Percentiles rank a stretch among this genome's conserved stretches.
These are phyloP conservation scores for Aureobasidium sp. DNA, from an alignment of 2,329 filamentous ascomycete genomes.

Conservation along the genomic window DNA sequence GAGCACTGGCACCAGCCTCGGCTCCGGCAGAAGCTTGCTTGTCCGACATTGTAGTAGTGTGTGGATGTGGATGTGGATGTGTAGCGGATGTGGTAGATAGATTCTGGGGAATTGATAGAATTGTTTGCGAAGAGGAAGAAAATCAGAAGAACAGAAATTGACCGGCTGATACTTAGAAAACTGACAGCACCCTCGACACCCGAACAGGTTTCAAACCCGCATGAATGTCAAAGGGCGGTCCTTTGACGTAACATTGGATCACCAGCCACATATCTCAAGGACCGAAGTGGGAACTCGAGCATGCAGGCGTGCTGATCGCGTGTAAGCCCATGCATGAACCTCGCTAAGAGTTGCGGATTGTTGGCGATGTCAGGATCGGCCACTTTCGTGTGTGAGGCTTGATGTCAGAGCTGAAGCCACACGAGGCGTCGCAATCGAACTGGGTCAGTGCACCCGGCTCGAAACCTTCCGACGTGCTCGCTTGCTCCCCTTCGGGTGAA, in stretches of 20 bases:
- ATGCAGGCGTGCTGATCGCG: slow-evolving; percentile 15
- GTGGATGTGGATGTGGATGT: slow-evolving; percentile 21
- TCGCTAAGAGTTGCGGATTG: slow-evolving; percentile 7
- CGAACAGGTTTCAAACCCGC: slow-evolving; percentile 16
- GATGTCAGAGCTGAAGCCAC: neutral
- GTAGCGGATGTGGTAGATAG: neutral
- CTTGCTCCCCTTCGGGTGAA: neutral
- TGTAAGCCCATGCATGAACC: neutral
- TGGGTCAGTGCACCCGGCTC: slow-evolving; percentile 2
- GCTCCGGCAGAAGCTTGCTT: slow-evolving; percentile 21
- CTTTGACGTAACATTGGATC: slow-evolving; percentile 17
- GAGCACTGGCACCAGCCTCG: slow-evolving; percentile 16
- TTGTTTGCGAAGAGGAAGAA: slow-evolving; percentile 2
- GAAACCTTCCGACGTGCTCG: slow-evolving; percentile 2
- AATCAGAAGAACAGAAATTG: neutral
- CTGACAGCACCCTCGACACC: neutral
- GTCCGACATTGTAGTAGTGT: slow-evolving; percentile 21
- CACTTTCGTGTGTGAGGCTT: slow-evolving; percentile 8
- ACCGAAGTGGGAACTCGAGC: slow-evolving; percentile 9
- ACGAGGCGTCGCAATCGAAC: slow-evolving; percentile 9
- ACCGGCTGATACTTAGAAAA: slow-evolving; percentile 15
- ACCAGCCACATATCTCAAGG: slow-evolving; percentile 16
- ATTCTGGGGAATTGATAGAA: neutral
- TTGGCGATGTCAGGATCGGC: neutral
- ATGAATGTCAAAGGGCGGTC: slow-evolving; percentile 11